phyloP scores from a whole-genome alignment of 192 early-diverging fungal genomes.

The Lunasporangiospora selenospora region DNA sequence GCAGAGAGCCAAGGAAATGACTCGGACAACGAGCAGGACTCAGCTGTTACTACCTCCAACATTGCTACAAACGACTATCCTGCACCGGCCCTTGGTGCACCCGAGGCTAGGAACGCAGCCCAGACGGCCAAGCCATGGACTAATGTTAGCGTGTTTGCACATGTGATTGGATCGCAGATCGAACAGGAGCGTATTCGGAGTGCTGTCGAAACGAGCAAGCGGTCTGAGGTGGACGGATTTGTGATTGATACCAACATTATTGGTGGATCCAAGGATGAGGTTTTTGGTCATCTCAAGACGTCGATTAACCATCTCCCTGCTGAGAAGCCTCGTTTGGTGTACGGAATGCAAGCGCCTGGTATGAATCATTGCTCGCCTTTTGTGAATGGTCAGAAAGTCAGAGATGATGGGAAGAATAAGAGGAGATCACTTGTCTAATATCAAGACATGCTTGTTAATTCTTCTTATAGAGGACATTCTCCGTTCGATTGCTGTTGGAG shows the following conservation, averaged over 20 bases:
- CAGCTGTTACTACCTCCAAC: too few species aligned
- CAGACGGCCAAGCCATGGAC: constrained; percentile 14
- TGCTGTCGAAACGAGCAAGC: constrained; percentile 50
- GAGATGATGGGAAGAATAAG: too few species aligned
- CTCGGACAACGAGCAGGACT: too few species aligned
- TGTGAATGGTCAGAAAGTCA: too few species aligned
- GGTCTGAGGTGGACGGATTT: constrained; percentile 60
- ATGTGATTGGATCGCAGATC: constrained; percentile 51
- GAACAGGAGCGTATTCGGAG: constrained; percentile 57
- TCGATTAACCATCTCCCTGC: constrained; percentile 56
- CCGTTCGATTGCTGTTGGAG: constrained; percentile 57
- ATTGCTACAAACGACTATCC: too few species aligned
- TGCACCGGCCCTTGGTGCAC: too few species aligned
- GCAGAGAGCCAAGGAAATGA: constrained; percentile 3
- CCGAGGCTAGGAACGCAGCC: neutral
- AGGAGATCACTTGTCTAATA: too few species aligned
- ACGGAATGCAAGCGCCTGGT: constrained; percentile 62
- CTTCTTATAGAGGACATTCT: constrained; percentile 56
- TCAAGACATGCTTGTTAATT: too few species aligned
- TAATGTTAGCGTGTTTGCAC: constrained; percentile 54
- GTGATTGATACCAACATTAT: constrained; percentile 53
- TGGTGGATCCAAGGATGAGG: constrained; percentile 29
- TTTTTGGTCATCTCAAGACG: constrained; percentile 47
- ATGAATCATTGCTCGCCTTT: too few species aligned
- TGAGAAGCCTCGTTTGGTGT: constrained; percentile 62